Evolutionary conservation across 257 asterid species (phyloP).

Genomic region (Capsicum rhomboideum): DNA sequence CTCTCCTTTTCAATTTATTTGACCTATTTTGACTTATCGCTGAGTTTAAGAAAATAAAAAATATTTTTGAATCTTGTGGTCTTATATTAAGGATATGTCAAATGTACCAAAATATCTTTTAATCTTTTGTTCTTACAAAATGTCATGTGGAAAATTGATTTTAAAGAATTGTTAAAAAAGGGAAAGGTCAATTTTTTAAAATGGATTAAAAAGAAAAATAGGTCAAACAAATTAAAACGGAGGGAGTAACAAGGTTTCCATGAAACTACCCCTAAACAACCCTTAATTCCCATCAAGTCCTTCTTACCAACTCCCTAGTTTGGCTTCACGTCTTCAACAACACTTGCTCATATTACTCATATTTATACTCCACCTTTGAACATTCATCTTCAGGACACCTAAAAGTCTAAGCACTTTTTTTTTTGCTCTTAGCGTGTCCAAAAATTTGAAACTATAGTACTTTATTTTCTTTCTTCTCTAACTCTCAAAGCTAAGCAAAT

Average conservation of each 20-base stretch:
- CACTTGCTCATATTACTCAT: neutral
- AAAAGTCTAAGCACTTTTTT: neutral
- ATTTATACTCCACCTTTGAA: constrained; percentile 23
- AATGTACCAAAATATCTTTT: no score
- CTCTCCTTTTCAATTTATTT: no score
- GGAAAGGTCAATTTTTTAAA: no score
- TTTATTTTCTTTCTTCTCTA: neutral
- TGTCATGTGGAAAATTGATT: no score
- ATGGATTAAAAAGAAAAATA: neutral
- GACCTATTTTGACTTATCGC: no score
- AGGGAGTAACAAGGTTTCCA: neutral
- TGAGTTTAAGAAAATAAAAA: no score
- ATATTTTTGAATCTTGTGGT: no score
- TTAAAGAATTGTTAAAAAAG: no score
- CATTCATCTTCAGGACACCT: constrained; percentile 25
- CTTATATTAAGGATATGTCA: no score
- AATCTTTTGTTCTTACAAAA: no score
- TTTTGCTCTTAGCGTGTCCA: neutral
- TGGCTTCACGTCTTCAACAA: neutral
- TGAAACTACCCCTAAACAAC: constrained; percentile 33
- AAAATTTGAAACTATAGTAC: neutral
- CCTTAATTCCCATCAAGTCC: constrained; percentile 27
- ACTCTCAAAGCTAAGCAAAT: neutral
- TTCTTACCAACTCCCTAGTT: constrained; percentile 23
- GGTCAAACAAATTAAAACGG: no score